phyloP scores from a whole-genome alignment of 2,329 filamentous ascomycete species.

The Metarhizium guizhouense region DNA sequence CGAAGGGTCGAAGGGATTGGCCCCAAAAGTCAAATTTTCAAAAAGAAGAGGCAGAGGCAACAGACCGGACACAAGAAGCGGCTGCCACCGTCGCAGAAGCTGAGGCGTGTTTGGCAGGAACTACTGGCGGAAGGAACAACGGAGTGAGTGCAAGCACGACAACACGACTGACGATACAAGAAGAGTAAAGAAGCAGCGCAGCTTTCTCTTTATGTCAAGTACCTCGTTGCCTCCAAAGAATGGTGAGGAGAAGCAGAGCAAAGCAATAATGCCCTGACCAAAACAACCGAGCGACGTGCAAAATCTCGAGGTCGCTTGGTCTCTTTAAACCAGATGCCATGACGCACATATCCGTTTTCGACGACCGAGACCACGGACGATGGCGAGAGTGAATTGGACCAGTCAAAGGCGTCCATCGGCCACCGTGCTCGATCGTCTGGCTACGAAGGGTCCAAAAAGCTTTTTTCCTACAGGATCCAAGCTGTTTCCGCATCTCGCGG shows the following conservation, averaged over 20 bases:
- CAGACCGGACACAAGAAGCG: background rate
- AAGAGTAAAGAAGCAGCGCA: background rate
- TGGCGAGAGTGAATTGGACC: constrained; percentile 3
- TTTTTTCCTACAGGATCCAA: constrained; percentile 5
- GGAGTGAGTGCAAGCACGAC: background rate
- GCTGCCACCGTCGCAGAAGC: background rate
- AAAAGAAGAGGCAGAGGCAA: background rate
- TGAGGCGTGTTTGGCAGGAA: background rate
- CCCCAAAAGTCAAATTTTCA: background rate
- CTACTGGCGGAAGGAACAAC: background rate
- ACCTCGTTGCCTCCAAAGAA: background rate
- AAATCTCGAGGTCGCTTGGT: background rate
- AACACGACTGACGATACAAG: background rate
- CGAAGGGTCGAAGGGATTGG: background rate
- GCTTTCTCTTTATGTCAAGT: background rate
- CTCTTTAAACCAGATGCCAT: constrained; percentile 1
- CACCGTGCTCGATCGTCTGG: constrained; percentile 11
- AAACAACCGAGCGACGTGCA: no score
- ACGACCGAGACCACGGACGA: constrained; percentile 6
- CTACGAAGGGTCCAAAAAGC: constrained; percentile 7
- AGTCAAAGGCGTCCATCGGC: constrained; percentile 9
- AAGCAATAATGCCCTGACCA: no score
- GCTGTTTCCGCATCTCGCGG: background rate
- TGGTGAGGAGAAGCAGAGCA: no score
- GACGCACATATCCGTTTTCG: constrained; percentile 7